Evolutionary conservation across 768 basidiomycete genomes (phyloP).

Genomic region (Sutorius australiensis): DNA sequence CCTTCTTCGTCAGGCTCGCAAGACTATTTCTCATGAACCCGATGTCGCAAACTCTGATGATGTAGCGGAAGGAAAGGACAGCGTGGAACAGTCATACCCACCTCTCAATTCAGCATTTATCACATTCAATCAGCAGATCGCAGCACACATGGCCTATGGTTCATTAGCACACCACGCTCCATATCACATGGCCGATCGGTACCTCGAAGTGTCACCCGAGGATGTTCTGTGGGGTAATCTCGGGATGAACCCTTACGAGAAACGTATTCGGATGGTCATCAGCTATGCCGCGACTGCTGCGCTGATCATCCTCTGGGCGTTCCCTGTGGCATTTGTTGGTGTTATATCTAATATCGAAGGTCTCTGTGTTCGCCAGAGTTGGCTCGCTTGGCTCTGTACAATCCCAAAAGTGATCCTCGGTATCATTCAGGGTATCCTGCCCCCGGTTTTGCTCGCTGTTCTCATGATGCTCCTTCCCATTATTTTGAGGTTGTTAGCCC

Average conservation of each 20-base stretch:
- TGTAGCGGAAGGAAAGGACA: constrained; percentile 7
- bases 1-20: constrained; percentile 50
- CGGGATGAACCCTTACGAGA: constrained; percentile 85
- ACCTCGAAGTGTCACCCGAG: constrained; percentile 77
- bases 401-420: constrained; percentile 66
- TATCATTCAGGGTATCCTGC: constrained; percentile 85
- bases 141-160: constrained; percentile 84
- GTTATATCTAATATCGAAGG: constrained; percentile 73
- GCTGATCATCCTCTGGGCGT: constrained; percentile 82
- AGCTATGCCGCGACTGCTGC: constrained; percentile 75
- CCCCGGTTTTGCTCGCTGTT: constrained; percentile 82
- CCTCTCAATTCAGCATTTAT: constrained; percentile 76
- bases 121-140: constrained; percentile 88
- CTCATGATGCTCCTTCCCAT: constrained; percentile 90
- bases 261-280: constrained; percentile 58
- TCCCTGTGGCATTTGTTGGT: constrained; percentile 88
- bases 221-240: constrained; percentile 95
- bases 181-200: constrained; percentile 72
- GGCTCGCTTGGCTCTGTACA: constrained; percentile 82
- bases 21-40: constrained; percentile 19
- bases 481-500: constrained; percentile 71
- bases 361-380: constrained; percentile 59
- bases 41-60: constrained; percentile 23
- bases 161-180: constrained; percentile 75
- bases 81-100: constrained; percentile 42